A percentile compares a stretch with the other conserved stretches of the same genome.
Evolutionary conservation across 306 rosid genomes (phyloP).

Genomic region (Argentina anserina): DNA sequence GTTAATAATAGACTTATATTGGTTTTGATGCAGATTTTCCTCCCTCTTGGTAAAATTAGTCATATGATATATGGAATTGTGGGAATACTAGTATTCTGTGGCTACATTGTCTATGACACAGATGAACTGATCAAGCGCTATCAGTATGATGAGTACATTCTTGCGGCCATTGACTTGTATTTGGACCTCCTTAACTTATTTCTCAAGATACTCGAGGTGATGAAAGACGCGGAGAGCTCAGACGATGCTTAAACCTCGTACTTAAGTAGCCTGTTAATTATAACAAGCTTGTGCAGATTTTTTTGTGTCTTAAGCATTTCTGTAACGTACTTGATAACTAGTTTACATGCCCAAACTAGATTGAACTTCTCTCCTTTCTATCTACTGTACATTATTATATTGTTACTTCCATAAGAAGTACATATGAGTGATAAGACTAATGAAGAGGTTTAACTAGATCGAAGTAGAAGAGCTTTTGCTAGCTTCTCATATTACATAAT

Average conservation of each 20-base stretch:
- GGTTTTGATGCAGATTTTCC: conserved; percentile 22
- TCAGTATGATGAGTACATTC: conserved; percentile 44
- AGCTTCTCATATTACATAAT: too few relatives aligned
- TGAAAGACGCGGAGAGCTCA: neutral
- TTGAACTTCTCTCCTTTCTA: too few relatives aligned
- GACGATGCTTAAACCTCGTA: neutral
- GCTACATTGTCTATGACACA: conserved; percentile 48
- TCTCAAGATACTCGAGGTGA: conserved; percentile 20
- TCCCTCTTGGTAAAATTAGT: conserved; percentile 43
- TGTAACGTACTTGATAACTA: too few relatives aligned
- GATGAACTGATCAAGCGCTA: conserved; percentile 38
- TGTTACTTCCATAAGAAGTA: too few relatives aligned
- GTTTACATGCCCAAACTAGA: too few relatives aligned
- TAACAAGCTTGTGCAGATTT: too few relatives aligned
- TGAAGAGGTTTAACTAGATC: neutral
- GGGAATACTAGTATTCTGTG: conserved; percentile 53
- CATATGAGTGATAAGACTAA: too few relatives aligned
- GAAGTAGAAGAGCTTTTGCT: neutral
- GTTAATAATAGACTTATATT: neutral
- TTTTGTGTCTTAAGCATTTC: too few relatives aligned
- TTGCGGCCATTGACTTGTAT: conserved; percentile 54
- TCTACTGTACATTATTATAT: too few relatives aligned
- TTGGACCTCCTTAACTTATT: conserved; percentile 47
- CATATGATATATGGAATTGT: conserved; percentile 30
- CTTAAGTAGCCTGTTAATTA: neutral